Percentiles rank a stretch among this genome's conserved stretches.
These are phyloP conservation scores for Trichomonascaceae sp. DNA, from an alignment of 1,139 yeast genomes.

Conservation along the genomic window DNA sequence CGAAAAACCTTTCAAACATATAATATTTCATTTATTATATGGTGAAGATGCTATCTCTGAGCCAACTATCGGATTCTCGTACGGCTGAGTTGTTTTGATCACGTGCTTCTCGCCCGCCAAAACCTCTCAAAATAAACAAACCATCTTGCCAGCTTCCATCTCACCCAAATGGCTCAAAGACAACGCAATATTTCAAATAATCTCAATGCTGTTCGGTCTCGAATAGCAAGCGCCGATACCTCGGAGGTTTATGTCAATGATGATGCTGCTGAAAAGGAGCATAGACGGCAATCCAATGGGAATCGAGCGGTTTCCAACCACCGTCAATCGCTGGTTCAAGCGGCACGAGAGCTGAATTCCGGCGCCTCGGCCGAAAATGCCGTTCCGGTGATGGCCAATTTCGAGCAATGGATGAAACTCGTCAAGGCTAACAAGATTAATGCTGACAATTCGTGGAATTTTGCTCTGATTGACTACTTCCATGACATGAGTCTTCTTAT, in stretches of 20 bases:
- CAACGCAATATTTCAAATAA: slow-evolving; percentile 3
- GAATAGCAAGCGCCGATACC: slow-evolving; percentile 3
- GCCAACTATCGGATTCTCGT: not conserved
- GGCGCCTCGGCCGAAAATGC: slow-evolving; percentile 4
- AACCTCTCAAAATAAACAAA: not conserved
- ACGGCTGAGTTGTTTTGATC: not conserved
- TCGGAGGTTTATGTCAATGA: slow-evolving; percentile 23
- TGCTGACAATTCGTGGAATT: slow-evolving; percentile 64
- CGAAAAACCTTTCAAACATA: too few species aligned
- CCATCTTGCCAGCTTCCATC: not conserved
- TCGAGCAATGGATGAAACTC: slow-evolving; percentile 85
- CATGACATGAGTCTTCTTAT: slow-evolving; percentile 58
- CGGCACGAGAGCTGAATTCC: slow-evolving; percentile 19
- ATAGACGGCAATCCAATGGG: slow-evolving; percentile 20
- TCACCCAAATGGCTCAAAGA: slow-evolving; percentile 5
- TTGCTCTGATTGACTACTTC: slow-evolving; percentile 83
- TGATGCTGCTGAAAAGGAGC: slow-evolving; percentile 28
- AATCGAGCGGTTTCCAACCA: slow-evolving; percentile 13
- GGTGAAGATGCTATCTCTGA: too few species aligned
- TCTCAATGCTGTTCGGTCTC: slow-evolving; percentile 1
- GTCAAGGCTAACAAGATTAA: slow-evolving; percentile 70
- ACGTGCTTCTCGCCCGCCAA: not conserved
- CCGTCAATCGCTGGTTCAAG: slow-evolving; percentile 16
- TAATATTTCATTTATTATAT: too few species aligned
- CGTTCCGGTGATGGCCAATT: slow-evolving; percentile 46